Conservation (phyloP, 2,329 filamentous ascomycete species). For the Cercospora berteroae region DNA sequence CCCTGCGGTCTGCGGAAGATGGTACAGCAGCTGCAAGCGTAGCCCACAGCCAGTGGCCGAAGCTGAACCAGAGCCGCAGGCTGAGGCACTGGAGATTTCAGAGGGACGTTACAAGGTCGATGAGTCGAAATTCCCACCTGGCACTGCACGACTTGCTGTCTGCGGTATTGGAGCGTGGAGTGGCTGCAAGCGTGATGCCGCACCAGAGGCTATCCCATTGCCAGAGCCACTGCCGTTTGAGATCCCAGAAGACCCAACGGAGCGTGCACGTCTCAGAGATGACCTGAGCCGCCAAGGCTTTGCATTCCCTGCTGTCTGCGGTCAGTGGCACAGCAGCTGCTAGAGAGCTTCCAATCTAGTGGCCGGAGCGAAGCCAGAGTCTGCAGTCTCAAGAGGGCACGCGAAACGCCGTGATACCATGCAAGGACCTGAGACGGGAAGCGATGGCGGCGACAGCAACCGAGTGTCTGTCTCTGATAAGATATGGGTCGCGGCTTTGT, state of each 20-base stretch:
- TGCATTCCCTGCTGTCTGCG: not conserved
- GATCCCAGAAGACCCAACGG: too few relatives aligned
- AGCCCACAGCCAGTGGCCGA: not conserved
- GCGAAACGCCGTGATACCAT: not conserved
- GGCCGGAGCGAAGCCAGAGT: not conserved
- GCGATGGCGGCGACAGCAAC: too few relatives aligned
- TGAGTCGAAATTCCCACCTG: not conserved
- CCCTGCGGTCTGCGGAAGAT: not conserved
- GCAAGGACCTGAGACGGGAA: not conserved
- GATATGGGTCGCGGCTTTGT: not conserved
- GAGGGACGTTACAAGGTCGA: not conserved
- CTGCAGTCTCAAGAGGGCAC: not conserved
- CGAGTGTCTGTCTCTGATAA: not conserved
- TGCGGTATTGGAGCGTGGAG: conserved; percentile 1
- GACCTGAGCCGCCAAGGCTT: too few relatives aligned
- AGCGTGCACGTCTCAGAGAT: too few relatives aligned
- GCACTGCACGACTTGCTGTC: not conserved
- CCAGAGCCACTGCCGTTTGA: too few relatives aligned
- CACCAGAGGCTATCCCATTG: too few relatives aligned
- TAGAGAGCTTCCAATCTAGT: not conserved
- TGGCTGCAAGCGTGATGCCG: not conserved
- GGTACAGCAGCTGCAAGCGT: not conserved
- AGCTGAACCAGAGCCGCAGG: not conserved
- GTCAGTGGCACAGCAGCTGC: not conserved
- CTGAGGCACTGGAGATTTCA: not conserved